These are phyloP conservation scores for Pythium pectinolyticum DNA, from an alignment of 352 stramenopile species.

Conservation along the genomic window DNA sequence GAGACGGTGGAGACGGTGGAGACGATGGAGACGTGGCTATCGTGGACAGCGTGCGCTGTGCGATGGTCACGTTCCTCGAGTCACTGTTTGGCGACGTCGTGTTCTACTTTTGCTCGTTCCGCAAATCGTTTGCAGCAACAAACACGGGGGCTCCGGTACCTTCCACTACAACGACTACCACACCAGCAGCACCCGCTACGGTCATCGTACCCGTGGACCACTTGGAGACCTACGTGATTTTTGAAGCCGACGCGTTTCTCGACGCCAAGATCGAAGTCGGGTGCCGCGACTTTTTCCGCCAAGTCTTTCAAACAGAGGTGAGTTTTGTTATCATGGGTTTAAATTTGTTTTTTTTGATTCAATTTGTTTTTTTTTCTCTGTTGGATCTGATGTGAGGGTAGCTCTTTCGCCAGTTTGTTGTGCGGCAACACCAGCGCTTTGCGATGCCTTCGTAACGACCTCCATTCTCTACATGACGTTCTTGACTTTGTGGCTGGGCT, in stretches of 20 bases:
- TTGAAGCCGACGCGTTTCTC: constrained; percentile 63
- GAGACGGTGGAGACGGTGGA: too few species aligned
- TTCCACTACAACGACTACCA: not conserved
- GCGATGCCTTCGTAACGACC: not conserved
- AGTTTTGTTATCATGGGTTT: not conserved
- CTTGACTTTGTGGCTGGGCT: constrained; percentile 29
- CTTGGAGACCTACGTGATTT: constrained; percentile 44
- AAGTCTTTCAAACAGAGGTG: constrained; percentile 75
- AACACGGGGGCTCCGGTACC: too few species aligned
- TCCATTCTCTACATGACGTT: not conserved
- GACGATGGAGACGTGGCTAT: not conserved
- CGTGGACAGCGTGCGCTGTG: constrained; percentile 36
- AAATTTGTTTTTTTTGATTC: too few species aligned
- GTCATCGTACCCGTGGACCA: not conserved
- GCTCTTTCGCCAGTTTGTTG: constrained; percentile 58
- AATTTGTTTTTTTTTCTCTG: too few species aligned
- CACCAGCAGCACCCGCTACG: not conserved
- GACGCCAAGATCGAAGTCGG: constrained; percentile 66
- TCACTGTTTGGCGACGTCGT: constrained; percentile 60
- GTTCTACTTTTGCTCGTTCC: constrained; percentile 64
- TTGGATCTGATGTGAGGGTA: constrained; percentile 29
- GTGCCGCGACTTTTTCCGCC: constrained; percentile 78
- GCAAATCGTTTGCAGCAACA: constrained; percentile 34
- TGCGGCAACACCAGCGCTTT: constrained; percentile 53
- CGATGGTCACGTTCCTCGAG: constrained; percentile 59